Base-by-base conservation (phyloP, 2,329 filamentous ascomycete genomes). In the Penicillium sp. region DNA sequence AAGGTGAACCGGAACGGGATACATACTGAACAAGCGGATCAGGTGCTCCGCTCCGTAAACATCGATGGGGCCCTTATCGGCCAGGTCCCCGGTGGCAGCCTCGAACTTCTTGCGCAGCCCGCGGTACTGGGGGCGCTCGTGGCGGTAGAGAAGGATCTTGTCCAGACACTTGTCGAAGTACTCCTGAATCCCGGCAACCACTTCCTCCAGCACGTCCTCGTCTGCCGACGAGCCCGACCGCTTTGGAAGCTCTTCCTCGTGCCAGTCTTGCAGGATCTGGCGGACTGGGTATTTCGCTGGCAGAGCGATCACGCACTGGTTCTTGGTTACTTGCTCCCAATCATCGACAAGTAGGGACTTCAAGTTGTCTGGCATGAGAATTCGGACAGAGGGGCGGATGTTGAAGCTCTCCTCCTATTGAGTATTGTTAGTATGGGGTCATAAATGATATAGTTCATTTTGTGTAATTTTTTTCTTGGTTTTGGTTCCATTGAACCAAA, bases 251-350 rank as follows among this genome's bases (percentile, higher is more conserved):
- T 91, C 89, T 69, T 87, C 85, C 1, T 82, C 82, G 56, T 88
- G 81, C 73, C 97, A 99, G 63, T 93, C 89, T 49, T 91, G 83
- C 17, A 99, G 79, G 60, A 99, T 91, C 63, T 85, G 79, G 62
- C 84, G 86, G 59, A 94, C 91, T 1, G 93, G 86, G 51, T 88
- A 85, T 29, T 83, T 81, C 47, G 91, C 88, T 0, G 94, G 94
- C 17, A 99, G 81, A 2, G 90, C 88, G 33, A 97, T 91, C 4
- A 97, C 86, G 71, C 93, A 90, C 66, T 91, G 86, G 72, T 95
- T 94, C 78, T 97, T 97, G 56, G 94, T 99, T 61, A 99, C 87
- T 68, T 97, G 96, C 75, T 99, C 94, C 94, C 94, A 99, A 74
- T 99, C 94, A 72, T 99, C 94, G 23, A 99, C 94, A 3, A 99